Base-by-base conservation (phyloP, 1,139 yeast genomes). In the Kodamaea sp. region DNA sequence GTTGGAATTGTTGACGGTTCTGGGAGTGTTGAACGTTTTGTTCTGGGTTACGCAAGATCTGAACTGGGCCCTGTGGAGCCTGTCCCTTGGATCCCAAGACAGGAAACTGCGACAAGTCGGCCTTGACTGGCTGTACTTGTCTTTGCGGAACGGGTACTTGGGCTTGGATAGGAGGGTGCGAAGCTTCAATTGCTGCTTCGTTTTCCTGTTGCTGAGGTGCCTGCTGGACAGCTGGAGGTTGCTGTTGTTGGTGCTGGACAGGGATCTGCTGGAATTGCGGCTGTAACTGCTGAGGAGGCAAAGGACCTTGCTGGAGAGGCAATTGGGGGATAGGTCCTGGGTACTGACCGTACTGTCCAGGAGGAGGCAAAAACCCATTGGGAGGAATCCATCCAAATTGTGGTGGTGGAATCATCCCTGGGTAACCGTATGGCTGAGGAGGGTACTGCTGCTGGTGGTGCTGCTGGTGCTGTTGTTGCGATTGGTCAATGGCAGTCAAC, bases 31-130 rank as follows among this genome's bases (percentile, higher is more conserved):
- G 57, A 10, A 32, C 38, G 11, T 37, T 30, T 14, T 42, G 40
- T 22, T 31, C 15, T 23, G 22, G 24, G 22, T 27, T 22, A 15
- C 22, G 15, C 12, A 32, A 40, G 8, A 38, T 26, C 11, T 48
- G 48, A 19, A 45, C 49, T 29, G 43, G 39, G n/a, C n/a, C n/a
- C n/a, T n/a, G n/a, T n/a, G n/a, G n/a, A 21, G 41, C 42, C 12
- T 29, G 43, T 16, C 55, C 68, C 47, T 69, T 73, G 7, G 77
- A 57, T 1, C 79, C 79, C 40, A 74, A 63, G 11, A 72, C 73
- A 4, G 80, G 80, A 48, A 74, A 73, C 36, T 71, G 73, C 7
- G 76, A 64, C 37, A 68, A 57, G 43, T 73, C 75, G 4, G 63
- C 69, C 41, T 56, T 61, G 16, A 37, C 29, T 26, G 32, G 22